These are phyloP conservation scores for Dimargaris verticillata DNA, from an alignment of 192 early-diverging fungal species.

Conservation along the genomic window DNA sequence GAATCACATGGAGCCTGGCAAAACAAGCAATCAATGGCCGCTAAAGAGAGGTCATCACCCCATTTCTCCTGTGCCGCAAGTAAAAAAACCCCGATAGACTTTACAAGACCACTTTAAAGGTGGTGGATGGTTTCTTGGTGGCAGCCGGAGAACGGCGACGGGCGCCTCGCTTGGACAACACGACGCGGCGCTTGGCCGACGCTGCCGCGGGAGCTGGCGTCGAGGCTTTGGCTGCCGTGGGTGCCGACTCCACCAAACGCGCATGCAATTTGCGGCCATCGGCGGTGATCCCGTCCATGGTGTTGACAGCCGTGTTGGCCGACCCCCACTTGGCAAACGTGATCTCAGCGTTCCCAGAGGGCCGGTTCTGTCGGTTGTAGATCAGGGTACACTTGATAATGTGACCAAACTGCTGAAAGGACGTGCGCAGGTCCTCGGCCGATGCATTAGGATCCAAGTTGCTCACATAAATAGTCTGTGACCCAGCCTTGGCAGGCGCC, in stretches of 20 bases:
- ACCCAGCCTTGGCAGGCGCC: constrained; percentile 12
- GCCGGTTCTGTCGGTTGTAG: constrained; percentile 22
- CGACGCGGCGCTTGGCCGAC: neutral
- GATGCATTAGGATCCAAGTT: constrained; percentile 29
- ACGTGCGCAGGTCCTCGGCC: constrained; percentile 28
- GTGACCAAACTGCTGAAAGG: constrained; percentile 29
- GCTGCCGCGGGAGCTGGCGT: neutral
- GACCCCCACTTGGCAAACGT: constrained; percentile 20
- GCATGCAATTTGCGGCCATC: constrained; percentile 25
- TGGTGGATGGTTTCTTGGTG: neutral
- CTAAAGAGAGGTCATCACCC: too few relatives aligned
- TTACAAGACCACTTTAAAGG: neutral
- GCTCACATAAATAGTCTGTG: constrained; percentile 24
- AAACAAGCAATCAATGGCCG: too few relatives aligned
- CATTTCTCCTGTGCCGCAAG: too few relatives aligned
- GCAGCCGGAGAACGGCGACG: neutral
- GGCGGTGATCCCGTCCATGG: constrained; percentile 25
- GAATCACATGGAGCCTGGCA: too few relatives aligned
- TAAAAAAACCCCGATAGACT: neutral
- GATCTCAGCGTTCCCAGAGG: constrained; percentile 28
- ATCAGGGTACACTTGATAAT: constrained; percentile 27
- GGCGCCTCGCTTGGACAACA: neutral
- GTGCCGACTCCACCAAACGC: constrained; percentile 10
- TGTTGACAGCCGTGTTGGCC: constrained; percentile 22
- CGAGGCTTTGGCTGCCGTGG: neutral